phyloP scores from a whole-genome alignment of 2,329 filamentous ascomycete species.

The Cladosporium velox region DNA sequence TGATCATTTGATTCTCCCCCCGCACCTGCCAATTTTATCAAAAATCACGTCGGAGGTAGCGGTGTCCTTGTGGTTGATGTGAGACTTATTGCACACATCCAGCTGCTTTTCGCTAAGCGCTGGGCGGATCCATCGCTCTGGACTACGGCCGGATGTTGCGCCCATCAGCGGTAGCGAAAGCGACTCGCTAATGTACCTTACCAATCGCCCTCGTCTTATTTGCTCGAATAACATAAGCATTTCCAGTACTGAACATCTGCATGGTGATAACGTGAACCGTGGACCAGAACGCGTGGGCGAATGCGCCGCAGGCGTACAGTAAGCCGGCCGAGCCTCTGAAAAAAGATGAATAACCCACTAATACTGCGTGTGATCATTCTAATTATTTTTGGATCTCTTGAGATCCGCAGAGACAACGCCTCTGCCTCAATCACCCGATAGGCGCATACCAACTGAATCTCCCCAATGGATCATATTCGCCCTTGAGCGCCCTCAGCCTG shows the following conservation, averaged over 20 bases:
- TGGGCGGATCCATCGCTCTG: not conserved
- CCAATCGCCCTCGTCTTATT: not conserved
- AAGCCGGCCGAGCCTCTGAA: not conserved
- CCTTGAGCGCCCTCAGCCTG: constrained; percentile 37
- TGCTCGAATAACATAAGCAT: not conserved
- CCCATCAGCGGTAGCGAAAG: not conserved
- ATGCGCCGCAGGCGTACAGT: not conserved
- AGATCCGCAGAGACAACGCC: not conserved
- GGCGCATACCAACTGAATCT: constrained; percentile 38
- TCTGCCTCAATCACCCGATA: not conserved
- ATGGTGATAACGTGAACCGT: not conserved
- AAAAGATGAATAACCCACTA: not conserved
- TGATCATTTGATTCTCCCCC: not conserved
- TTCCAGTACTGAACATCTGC: not conserved
- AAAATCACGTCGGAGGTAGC: not conserved
- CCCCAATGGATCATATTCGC: constrained; percentile 38
- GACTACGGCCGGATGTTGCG: not conserved
- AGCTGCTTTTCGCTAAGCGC: not conserved
- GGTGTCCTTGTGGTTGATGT: not conserved
- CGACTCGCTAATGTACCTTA: not conserved
- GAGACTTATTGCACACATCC: not conserved
- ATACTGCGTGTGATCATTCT: not conserved
- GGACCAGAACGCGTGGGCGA: not conserved
- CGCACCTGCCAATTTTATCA: not conserved
- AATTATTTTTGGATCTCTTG: not conserved